Conservation (phyloP, 805 yeast genomes). For the Candida ascalaphidarum region DNA sequence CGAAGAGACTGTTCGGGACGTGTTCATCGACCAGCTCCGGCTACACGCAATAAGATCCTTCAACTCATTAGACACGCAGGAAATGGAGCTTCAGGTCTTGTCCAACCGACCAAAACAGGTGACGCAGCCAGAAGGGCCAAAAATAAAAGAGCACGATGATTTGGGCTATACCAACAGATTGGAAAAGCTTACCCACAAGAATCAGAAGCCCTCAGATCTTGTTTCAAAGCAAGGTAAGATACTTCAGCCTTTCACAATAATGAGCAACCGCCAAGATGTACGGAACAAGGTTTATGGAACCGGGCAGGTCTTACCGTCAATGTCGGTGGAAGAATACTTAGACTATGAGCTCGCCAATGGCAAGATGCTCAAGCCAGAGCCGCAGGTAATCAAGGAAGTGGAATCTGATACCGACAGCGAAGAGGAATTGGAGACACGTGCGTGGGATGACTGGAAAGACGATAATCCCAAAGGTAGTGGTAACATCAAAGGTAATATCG, state of each 20-base stretch:
- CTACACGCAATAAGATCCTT: constrained; percentile 47
- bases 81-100: constrained; percentile 64
- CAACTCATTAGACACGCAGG: constrained; percentile 44
- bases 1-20: constrained; percentile 54
- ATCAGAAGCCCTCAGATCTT: constrained; percentile 22
- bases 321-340: constrained; percentile 87
- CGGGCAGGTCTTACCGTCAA: constrained; percentile 88
- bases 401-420: constrained; percentile 57
- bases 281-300: constrained; percentile 72
- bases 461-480: constrained; percentile 84
- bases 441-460: constrained; percentile 93
- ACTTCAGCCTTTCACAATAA: constrained; percentile 74
- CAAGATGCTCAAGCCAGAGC: constrained; percentile 55
- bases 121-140: too few species aligned
- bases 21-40: constrained; percentile 49
- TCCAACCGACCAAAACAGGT: constrained; percentile 26
- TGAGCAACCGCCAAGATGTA: constrained; percentile 44
- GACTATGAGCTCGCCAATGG: constrained; percentile 83
- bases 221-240: constrained; percentile 71
- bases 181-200: constrained; percentile 38
- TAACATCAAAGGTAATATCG: constrained; percentile 50
- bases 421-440: constrained; percentile 68
- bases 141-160: constrained; percentile 11
- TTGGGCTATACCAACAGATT: constrained; percentile 57
- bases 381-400: constrained; percentile 34